Evolutionary conservation across 2,329 filamentous ascomycete genomes (phyloP), one percentile per base, ranked within the genome.

Genomic region (Thermochaetoides dissita): DNA sequence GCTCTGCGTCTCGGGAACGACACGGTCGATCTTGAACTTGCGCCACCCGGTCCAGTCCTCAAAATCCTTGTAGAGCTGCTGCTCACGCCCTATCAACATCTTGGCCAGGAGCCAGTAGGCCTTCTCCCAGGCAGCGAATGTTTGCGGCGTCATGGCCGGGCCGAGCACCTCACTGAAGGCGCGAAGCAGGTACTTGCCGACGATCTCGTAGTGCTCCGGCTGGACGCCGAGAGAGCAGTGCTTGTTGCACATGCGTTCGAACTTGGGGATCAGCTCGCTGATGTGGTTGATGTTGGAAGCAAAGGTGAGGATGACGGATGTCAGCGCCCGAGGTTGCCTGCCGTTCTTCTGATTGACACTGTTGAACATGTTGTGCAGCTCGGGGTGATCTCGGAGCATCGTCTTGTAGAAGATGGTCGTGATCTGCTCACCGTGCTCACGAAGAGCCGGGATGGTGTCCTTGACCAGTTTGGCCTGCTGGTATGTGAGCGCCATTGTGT

Each of bases 101-200:
- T 79, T 71, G 28, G 82, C 81, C 24, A 87, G 71, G 52, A 84
- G 69, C 71, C 73, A 78, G 62, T 86, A 87, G 1, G 82, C 82
- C 40, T 74, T 73, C 6, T 62, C 69, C 82, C 82, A 87, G 7
- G 82, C 81, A 9, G 73, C 67, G 41, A 74, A 67, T 30, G 82
- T 69, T 12, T 79, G 72, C 0, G 70, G 63, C 1, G 80, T 85
- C 62, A 81, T 74, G 17, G 72, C 73, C 1, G 69, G 68, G 4
- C 81, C 81, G 1, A 87, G 70, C 0, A 86, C 73, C 36, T 74
- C 66, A 24, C 66, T 69, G 61, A 87, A 82, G 1, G 81, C 77
- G 28, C 69, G 67, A 36, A 87, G 66, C 9, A 87, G 68, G 54
- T 81, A 76, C 53, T 74, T 74, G 42, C 77, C 81, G 3, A 87